Percentiles rank a stretch among this genome's conserved stretches.
Conservation (phyloP, 2,329 filamentous ascomycete genomes). For the Periconia sp. region DNA sequence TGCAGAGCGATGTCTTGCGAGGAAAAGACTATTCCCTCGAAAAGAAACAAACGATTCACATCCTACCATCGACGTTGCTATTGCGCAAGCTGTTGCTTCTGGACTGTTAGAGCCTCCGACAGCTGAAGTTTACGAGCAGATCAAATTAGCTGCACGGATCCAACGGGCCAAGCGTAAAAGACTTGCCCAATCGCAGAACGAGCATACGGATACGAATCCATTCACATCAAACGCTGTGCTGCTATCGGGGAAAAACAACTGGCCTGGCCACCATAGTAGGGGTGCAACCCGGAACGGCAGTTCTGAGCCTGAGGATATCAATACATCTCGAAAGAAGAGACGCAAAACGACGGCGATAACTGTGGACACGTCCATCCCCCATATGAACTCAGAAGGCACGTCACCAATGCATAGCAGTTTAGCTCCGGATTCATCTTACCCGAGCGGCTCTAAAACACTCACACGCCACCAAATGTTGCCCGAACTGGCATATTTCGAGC, state of each 20-base stretch:
- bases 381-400: too few species aligned
- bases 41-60: slow-evolving; percentile 1
- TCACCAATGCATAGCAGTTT: too few species aligned
- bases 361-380: too few species aligned
- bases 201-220: not conserved
- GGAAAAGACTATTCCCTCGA: not conserved
- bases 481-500: slow-evolving; percentile 21
- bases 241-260: not conserved
- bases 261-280: too few species aligned
- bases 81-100: slow-evolving; percentile 11
- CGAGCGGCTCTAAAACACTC: slow-evolving; percentile 15
- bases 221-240: not conserved
- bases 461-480: slow-evolving; percentile 23
- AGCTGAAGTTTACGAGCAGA: slow-evolving; percentile 3
- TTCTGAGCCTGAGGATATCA: not conserved
- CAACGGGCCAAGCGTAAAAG: not conserved
- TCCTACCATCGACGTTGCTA: slow-evolving; percentile 10
- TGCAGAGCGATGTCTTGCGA: not conserved
- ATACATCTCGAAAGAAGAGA: not conserved
- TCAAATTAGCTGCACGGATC: slow-evolving; percentile 2
- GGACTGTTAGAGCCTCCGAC: slow-evolving; percentile 7
- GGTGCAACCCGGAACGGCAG: not conserved
- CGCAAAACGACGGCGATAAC: not conserved
- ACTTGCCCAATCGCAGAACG: not conserved
- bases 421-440: not conserved